phyloP scores from a whole-genome alignment of 257 asterid species.

The Gardenia jasminoides region DNA sequence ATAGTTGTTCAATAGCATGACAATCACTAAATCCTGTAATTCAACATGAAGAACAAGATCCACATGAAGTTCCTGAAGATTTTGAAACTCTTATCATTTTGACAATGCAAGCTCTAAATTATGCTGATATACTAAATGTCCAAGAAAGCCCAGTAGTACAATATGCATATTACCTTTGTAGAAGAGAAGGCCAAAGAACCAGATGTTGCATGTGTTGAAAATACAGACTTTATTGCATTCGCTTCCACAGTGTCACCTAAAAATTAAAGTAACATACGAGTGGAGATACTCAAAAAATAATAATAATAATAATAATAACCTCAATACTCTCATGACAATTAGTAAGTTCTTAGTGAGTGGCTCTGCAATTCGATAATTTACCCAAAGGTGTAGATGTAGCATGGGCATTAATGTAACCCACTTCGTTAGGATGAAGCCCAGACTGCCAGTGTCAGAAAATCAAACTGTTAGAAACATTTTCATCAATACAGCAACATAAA shows the following conservation, averaged over 20 bases:
- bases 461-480: not conserved
- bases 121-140: not conserved
- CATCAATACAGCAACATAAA: not conserved
- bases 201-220: slow-evolving; percentile 63
- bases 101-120: not conserved
- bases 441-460: slow-evolving; percentile 56
- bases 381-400: slow-evolving; percentile 98
- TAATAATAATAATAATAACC: not conserved
- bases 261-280: slow-evolving; percentile 11
- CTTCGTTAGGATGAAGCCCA: slow-evolving; percentile 71
- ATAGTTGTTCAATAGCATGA: no score
- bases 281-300: not conserved
- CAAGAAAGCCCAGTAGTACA: not conserved
- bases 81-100: no score
- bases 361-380: slow-evolving; percentile 27
- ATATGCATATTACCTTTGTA: slow-evolving; percentile 56
- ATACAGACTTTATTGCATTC: slow-evolving; percentile 70
- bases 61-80: not conserved
- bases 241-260: slow-evolving; percentile 93
- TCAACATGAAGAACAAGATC: not conserved
- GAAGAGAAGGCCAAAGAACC: slow-evolving; percentile 79
- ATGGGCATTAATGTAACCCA: slow-evolving; percentile 91
- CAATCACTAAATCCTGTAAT: no score
- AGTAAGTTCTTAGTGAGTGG: slow-evolving; percentile 10
- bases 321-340: slow-evolving; percentile 5